A percentile compares a stretch with the other conserved stretches of the same genome.
Evolutionary conservation across 2,329 filamentous ascomycete species (phyloP).

Genomic region (Microsporum ferrugineum): DNA sequence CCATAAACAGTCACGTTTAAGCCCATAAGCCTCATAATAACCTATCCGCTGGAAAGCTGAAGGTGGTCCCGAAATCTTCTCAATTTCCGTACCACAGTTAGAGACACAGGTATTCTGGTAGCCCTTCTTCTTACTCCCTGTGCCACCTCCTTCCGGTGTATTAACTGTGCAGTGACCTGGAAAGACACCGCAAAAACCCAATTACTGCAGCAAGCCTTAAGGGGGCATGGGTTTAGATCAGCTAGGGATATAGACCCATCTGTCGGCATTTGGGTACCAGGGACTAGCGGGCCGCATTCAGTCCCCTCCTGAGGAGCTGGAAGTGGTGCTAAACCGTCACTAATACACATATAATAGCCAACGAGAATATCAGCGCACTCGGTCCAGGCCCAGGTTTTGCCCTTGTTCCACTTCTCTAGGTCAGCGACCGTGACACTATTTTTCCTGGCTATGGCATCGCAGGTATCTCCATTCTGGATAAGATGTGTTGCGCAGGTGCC

Average conservation of each 20-base stretch:
- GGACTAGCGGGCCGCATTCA: conserved; percentile 38
- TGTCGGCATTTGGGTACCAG: conserved; percentile 24
- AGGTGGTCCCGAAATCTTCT: conserved; percentile 13
- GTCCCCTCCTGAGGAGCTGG: conserved; percentile 37
- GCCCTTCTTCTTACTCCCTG: conserved; percentile 6
- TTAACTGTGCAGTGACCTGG: conserved; percentile 33
- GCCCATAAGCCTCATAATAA: conserved; percentile 27
- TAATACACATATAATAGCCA: conserved; percentile 31
- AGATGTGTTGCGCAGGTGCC: conserved; percentile 31
- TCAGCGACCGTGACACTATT: conserved; percentile 28
- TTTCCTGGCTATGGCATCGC: conserved; percentile 23
- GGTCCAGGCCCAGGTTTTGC: conserved; percentile 36
- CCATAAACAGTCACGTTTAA: conserved; percentile 19
- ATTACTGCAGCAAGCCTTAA: conserved; percentile 35
- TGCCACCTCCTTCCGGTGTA: background rate
- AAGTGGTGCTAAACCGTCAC: conserved; percentile 32
- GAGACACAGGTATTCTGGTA: conserved; percentile 30
- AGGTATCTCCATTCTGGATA: conserved; percentile 27
- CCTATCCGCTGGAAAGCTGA: conserved; percentile 17
- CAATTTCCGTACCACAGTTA: conserved; percentile 9
- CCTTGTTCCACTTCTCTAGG: conserved; percentile 33
- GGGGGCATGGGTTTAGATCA: conserved; percentile 37
- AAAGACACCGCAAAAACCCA: conserved; percentile 38
- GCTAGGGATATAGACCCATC: conserved; percentile 31
- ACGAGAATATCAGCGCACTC: conserved; percentile 28